Evolutionary conservation across 164 flowering plant genomes (phyloP), one percentile per base, ranked within the genome.

Genomic region (Berberis vulgaris): DNA sequence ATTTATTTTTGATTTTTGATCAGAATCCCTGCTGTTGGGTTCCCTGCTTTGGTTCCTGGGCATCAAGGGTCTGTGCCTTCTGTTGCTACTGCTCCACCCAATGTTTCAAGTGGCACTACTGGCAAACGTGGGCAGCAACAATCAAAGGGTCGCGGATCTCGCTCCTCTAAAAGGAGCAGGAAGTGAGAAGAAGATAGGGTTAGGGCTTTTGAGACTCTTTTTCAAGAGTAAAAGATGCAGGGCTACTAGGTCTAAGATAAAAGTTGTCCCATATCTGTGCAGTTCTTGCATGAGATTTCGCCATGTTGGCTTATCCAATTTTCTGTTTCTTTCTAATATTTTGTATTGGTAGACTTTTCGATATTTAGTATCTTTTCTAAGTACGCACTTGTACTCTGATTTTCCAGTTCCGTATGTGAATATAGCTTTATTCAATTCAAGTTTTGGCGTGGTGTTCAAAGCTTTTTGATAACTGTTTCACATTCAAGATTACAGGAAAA

Each of bases 21-120:
- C 96, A 93, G 98, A 94, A 94, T 82, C 91, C 97, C 98, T 94
- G 98, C 98, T 87, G 98, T 84, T 94, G 98, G 98, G 92, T 94
- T 94, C 97, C 98, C 98, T 94, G 98, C 86, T 94, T 78, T 89
- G 98, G 93, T 84, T 86, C 76, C 75, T 86, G 86, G 86, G 84
- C 82, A 78, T 80, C 84, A 75, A 80, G 67, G 78, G 86, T 83
- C 91, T 82, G 67, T 77, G 79, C 76, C 55, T 71, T 46, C 82
- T 75, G 65, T 84, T 84, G 70, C 53, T 13, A n/a, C 74, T 67
- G 65, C 74, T 67, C 67, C 77, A 11, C 57, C 58, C 65, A 65
- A 11, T 26, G 13, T 52, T 26, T 26, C 26, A 26, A 26, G 12
- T 52, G 11, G 62, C 9, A 62, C 78, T 45, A 74, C 64, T 39